phyloP scores from a whole-genome alignment of 352 stramenopile species.

The Pythium insidiosum region DNA sequence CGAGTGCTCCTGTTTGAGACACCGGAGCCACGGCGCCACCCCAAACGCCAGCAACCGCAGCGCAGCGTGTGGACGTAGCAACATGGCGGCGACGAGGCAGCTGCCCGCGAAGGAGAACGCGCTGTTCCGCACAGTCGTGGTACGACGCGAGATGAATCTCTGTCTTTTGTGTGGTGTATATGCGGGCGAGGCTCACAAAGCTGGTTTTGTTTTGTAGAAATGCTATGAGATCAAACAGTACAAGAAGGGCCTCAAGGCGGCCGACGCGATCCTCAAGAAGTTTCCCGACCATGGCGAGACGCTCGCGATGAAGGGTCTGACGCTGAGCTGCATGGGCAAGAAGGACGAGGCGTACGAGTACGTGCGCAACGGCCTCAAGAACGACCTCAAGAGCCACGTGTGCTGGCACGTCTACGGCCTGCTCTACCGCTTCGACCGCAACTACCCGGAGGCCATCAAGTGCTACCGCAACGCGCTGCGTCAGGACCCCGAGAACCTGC shows the following conservation, averaged over 20 bases:
- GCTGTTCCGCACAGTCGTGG: slow-evolving; percentile 94
- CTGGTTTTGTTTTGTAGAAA: slow-evolving; percentile 55
- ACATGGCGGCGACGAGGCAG: slow-evolving; percentile 47
- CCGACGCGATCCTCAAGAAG: slow-evolving; percentile 94
- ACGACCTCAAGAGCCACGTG: slow-evolving; percentile 93
- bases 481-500: slow-evolving; percentile 95
- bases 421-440: slow-evolving; percentile 93
- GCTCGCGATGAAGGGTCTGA: slow-evolving; percentile 97
- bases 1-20: no score
- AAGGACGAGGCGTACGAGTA: slow-evolving; percentile 96
- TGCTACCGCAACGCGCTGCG: slow-evolving; percentile 96
- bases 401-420: slow-evolving; percentile 99
- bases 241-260: slow-evolving; percentile 97
- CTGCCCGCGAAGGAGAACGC: slow-evolving; percentile 92
- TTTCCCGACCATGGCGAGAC: slow-evolving; percentile 96
- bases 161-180: background rate
- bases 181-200: background rate
- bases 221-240: slow-evolving; percentile 99
- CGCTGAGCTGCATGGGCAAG: slow-evolving; percentile 91
- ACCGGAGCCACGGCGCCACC: no score
- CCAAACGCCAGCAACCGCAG: no score
- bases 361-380: slow-evolving; percentile 90
- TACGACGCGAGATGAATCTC: slow-evolving; percentile 16
- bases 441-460: slow-evolving; percentile 98
- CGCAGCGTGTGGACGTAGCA: no score